Percentiles rank a stretch among this genome's conserved stretches.
These are phyloP conservation scores for Venturia carpophila DNA, from an alignment of 2,329 filamentous ascomycete species.

Conservation along the genomic window DNA sequence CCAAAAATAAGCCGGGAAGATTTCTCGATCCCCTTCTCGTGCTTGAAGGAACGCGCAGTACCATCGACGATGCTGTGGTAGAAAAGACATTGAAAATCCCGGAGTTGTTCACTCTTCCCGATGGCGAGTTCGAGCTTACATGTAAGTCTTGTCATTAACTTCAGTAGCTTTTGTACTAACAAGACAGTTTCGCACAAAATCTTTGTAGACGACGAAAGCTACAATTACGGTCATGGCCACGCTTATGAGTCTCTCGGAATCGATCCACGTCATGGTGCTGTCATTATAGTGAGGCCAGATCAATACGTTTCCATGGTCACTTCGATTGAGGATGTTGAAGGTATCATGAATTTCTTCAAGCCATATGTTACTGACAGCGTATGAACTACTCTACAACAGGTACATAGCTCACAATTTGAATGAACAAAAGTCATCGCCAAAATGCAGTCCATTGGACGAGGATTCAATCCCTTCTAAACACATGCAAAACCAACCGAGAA, in stretches of 20 bases:
- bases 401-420: neutral
- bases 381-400: neutral
- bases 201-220: constrained; percentile 40
- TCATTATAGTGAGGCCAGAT: constrained; percentile 57
- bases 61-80: constrained; percentile 17
- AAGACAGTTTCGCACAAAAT: constrained; percentile 21
- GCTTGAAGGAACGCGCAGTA: neutral
- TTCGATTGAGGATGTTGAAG: constrained; percentile 27
- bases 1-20: neutral
- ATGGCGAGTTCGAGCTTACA: constrained; percentile 13
- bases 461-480: too few relatives aligned
- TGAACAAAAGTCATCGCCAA: neutral
- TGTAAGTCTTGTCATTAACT: neutral
- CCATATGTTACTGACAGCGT: neutral
- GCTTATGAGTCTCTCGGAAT: constrained; percentile 53
- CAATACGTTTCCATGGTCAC: constrained; percentile 52
- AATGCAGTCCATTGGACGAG: neutral
- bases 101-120: neutral
- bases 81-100: constrained; percentile 1
- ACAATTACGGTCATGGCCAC: constrained; percentile 37
- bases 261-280: constrained; percentile 46
- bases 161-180: neutral
- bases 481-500: too few relatives aligned
- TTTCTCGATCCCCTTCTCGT: constrained; percentile 14
- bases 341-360: constrained; percentile 16